Base-by-base conservation (phyloP, 2,329 filamentous ascomycete species). In the Orbilia brochopaga region DNA sequence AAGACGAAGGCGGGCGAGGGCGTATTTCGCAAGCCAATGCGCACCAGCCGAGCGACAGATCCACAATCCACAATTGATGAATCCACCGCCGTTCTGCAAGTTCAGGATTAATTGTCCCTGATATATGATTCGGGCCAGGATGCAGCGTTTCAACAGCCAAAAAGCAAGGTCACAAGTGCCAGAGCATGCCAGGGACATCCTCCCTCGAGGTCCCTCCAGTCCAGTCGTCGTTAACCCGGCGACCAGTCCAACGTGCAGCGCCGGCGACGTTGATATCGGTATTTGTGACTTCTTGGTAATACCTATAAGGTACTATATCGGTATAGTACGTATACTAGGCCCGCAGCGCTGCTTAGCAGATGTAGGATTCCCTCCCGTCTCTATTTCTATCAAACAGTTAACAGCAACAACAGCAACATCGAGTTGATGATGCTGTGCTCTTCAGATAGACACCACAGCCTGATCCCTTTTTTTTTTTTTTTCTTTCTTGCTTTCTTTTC, bases 251-350 rank as follows among this genome's bases (percentile, higher is more conserved):
- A 42, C 11, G n/a, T 42, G 37, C 37, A 42, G 37, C 37, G 13
- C 5, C n/a, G 13, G n/a, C n/a, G n/a, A n/a, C n/a, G n/a, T n/a
- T n/a, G n/a, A n/a, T 42, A 42, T 15, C 4, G 37, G 37, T 15
- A 42, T 42, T 42, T 42, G 37, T 42, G 37, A 42, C 37, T 42
- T 42, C 37, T 42, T 42, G 37, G 37, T 42, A 42, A 42, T 42
- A 37, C 7, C 7, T 7, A 15, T 42, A 42, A 42, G 2, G 13
- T 42, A 32, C 27, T n/a, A n/a, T n/a, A n/a, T n/a, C n/a, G n/a
- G n/a, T n/a, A n/a, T n/a, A n/a, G n/a, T n/a, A n/a, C n/a, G n/a
- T n/a, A n/a, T n/a, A n/a, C n/a, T n/a, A n/a, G n/a, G n/a, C n/a
- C n/a, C n/a, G n/a, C n/a, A n/a, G n/a, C n/a, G n/a, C n/a, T n/a